Conservation (phyloP, 75 land plant genomes). For the Picea sitchensis region DNA sequence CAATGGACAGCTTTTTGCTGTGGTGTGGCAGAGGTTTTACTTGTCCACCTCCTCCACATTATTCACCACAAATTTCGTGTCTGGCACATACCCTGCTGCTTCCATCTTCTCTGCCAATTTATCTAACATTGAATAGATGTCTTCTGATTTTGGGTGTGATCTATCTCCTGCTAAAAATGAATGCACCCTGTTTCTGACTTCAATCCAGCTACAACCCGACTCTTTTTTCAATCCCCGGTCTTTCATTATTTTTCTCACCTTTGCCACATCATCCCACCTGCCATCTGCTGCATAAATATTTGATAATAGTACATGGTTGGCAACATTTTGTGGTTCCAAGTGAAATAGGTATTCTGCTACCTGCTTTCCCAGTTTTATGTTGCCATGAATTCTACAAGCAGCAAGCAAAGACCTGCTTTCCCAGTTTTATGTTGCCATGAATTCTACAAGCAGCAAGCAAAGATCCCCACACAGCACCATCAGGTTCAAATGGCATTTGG, state of each 20-base stretch:
- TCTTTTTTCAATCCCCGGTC: conserved; percentile 29
- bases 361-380: conserved; percentile 33
- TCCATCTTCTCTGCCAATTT: conserved; percentile 1
- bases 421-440: conserved; percentile 39
- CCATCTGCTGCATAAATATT: conserved; percentile 43
- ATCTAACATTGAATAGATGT: conserved; percentile 13
- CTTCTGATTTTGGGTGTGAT: conserved; percentile 4
- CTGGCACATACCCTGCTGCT: conserved; percentile 18
- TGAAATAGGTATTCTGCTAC: conserved; percentile 31
- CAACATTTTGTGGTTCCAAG: conserved; percentile 38
- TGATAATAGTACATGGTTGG: conserved; percentile 34
- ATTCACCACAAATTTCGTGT: conserved; percentile 4
- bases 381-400: conserved; percentile 47
- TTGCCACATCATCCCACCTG: conserved; percentile 44
- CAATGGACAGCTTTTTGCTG: conserved; percentile 12
- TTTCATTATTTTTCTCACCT: conserved; percentile 29
- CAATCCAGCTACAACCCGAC: conserved; percentile 39
- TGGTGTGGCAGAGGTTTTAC: background rate
- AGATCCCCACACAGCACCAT: conserved; percentile 38
- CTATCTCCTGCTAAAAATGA: conserved; percentile 12
- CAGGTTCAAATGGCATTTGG: conserved; percentile 33
- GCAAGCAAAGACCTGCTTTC: conserved; percentile 36
- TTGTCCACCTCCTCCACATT: conserved; percentile 13
- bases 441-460: conserved; percentile 51
- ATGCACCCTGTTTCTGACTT: conserved; percentile 14